These are phyloP conservation scores for Pseudocercospora eumusae DNA, from an alignment of 2,329 filamentous ascomycete species.

Conservation along the genomic window DNA sequence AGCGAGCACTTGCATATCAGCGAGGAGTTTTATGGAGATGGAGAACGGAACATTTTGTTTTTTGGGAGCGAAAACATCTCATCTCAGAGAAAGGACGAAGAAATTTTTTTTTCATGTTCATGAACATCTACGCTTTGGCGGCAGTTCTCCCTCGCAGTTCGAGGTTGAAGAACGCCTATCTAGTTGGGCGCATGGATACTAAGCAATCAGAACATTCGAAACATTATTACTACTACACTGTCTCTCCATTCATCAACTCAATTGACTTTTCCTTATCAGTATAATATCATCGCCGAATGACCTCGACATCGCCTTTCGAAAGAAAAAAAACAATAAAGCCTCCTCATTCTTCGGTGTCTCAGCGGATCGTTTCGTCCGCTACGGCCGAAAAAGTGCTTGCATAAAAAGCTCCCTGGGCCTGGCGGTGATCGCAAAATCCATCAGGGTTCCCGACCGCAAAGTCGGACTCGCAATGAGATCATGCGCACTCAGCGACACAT, in stretches of 20 bases:
- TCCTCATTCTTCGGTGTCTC: not conserved
- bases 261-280: not conserved
- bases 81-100: constrained; percentile 22
- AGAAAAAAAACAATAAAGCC: not conserved
- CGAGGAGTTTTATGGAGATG: constrained; percentile 26
- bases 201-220: not conserved
- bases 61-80: constrained; percentile 25
- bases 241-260: not conserved
- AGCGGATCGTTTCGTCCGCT: constrained; percentile 1
- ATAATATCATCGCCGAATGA: not conserved
- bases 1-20: constrained; percentile 26
- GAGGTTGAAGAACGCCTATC: constrained; percentile 12
- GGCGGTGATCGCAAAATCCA: not conserved
- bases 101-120: not conserved
- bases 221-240: not conserved
- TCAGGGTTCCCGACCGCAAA: not conserved
- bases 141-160: constrained; percentile 11
- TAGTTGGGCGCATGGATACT: not conserved
- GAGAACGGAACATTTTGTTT: constrained; percentile 21
- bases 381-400: not conserved
- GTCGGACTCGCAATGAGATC: not conserved
- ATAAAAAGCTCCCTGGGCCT: constrained; percentile 11
- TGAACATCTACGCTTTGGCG: not conserved
- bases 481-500: not conserved
- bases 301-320: not conserved